Evolutionary conservation across 345 rosid species (phyloP), one percentile per base, ranked within the genome.

Genomic region (Pugionium cornutum): DNA sequence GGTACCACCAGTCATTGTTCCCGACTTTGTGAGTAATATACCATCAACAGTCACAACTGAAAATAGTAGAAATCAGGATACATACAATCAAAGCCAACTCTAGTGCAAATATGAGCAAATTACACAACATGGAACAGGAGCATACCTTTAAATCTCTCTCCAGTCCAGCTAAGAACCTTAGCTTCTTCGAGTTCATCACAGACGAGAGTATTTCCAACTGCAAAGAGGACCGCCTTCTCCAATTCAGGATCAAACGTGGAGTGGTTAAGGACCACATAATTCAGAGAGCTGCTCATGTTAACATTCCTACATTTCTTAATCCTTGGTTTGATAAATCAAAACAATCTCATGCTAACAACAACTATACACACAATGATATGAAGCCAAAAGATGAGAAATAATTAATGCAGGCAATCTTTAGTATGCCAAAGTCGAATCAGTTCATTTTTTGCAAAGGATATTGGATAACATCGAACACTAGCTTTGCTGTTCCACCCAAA

Each of bases 1-100:
- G 56, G 97, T 90, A 70, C 99, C 99, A 77, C 99, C 99, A 77
- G 97, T 94, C 99, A 94, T 94, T 72, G 97, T 94, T 62, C 99
- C 99, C 69, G 97, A 75, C 82, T 88, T 94, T 34, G 99, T 82
- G 37, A 94, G 97, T 44, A 94, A 74, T 67, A 83, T 86, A 64
- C 99, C 99, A 78, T 94, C 99, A 77, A 85, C 84, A 63, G 96
- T 94, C 53, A 94, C 99, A 84, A 90, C 99, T 94, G 77, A 68
- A 64, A 81, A 64, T 33, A 49, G 75, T 10, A 66, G 34, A 50
- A 55, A 57, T 55, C 28, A 72, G 43, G 41, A 53, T 69, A 57
- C 3, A 44, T 60, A 64, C 31, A 53, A 54, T 36, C 63, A 54
- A 64, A 51, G 43, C 64, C 56, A 26, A 54, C 9, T 34, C 53